A percentile compares a stretch with the other conserved stretches of the same genome.
Conservation (phyloP, 179 eudicot species). For the Drosera spatulata region DNA sequence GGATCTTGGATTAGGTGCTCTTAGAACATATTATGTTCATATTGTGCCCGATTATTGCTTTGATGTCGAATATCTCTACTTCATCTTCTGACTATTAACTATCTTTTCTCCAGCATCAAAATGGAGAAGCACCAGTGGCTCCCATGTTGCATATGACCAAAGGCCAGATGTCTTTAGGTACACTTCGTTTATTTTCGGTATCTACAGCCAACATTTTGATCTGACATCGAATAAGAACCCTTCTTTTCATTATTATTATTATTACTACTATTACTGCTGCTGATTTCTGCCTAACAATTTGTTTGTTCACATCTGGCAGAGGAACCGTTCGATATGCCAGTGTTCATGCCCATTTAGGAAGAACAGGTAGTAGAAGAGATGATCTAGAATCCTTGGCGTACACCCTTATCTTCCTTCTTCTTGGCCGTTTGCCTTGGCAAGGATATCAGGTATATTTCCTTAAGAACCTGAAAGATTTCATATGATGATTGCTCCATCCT, state of each 20-base stretch:
- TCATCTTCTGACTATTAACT: too few species aligned
- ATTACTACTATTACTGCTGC: too few species aligned
- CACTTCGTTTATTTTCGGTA: too few species aligned
- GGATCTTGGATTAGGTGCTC: slow-evolving; percentile 82
- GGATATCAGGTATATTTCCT: slow-evolving; percentile 58
- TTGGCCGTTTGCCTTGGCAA: slow-evolving; percentile 96
- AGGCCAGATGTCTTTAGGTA: slow-evolving; percentile 94
- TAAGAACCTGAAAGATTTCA: too few species aligned
- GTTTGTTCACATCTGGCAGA: slow-evolving; percentile 24
- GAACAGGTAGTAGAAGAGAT: slow-evolving; percentile 92
- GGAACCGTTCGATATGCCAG: slow-evolving; percentile 96
- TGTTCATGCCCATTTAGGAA: slow-evolving; percentile 94
- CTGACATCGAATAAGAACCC: too few species aligned
- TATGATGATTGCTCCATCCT: neutral
- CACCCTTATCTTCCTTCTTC: slow-evolving; percentile 82
- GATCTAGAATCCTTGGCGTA: slow-evolving; percentile 95
- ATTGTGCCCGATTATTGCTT: too few species aligned
- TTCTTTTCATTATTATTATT: too few species aligned
- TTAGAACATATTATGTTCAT: too few species aligned
- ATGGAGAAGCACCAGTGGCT: slow-evolving; percentile 66
- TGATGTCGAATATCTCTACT: too few species aligned
- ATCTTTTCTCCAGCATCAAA: slow-evolving; percentile 35
- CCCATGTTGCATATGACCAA: slow-evolving; percentile 88
- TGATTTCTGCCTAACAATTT: neutral
- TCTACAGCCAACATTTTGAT: too few species aligned